Conservation (phyloP, 164 flowering plant genomes). For the Kingdonia uniflora region DNA sequence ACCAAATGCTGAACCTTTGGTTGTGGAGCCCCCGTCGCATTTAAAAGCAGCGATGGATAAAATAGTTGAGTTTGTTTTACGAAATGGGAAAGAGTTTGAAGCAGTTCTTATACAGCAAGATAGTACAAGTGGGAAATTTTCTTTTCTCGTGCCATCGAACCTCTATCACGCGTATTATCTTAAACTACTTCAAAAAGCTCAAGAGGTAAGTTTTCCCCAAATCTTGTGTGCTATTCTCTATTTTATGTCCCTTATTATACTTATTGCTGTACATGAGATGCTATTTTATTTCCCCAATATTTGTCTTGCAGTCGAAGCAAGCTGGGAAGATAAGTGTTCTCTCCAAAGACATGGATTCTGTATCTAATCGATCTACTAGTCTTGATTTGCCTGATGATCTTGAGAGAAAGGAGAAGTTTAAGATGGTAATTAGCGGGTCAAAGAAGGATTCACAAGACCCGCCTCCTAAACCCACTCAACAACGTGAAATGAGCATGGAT, state of each 20-base stretch:
- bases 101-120: slow-evolving; percentile 71
- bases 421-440: slow-evolving; percentile 67
- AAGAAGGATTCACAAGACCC: slow-evolving; percentile 63
- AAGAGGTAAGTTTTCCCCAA: slow-evolving; percentile 41
- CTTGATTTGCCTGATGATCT: slow-evolving; percentile 42
- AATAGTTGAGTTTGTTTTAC: slow-evolving; percentile 66
- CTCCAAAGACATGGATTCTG: slow-evolving; percentile 25
- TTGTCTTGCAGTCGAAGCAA: slow-evolving; percentile 41
- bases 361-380: slow-evolving; percentile 21
- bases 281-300: no score
- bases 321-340: slow-evolving; percentile 28
- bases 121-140: slow-evolving; percentile 57
- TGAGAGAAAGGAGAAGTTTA: slow-evolving; percentile 81
- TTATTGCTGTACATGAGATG: no score
- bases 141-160: slow-evolving; percentile 66
- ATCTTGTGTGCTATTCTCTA: not conserved
- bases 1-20: slow-evolving; percentile 27
- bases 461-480: slow-evolving; percentile 31
- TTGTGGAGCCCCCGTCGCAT: slow-evolving; percentile 80
- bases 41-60: slow-evolving; percentile 56
- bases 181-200: slow-evolving; percentile 47
- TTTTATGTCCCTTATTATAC: not conserved
- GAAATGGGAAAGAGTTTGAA: slow-evolving; percentile 81
- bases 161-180: slow-evolving; percentile 67
- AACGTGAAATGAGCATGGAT: slow-evolving; percentile 36